Base-by-base conservation (phyloP, 2,329 filamentous ascomycete genomes). In the Sarocladium brachiariae region DNA sequence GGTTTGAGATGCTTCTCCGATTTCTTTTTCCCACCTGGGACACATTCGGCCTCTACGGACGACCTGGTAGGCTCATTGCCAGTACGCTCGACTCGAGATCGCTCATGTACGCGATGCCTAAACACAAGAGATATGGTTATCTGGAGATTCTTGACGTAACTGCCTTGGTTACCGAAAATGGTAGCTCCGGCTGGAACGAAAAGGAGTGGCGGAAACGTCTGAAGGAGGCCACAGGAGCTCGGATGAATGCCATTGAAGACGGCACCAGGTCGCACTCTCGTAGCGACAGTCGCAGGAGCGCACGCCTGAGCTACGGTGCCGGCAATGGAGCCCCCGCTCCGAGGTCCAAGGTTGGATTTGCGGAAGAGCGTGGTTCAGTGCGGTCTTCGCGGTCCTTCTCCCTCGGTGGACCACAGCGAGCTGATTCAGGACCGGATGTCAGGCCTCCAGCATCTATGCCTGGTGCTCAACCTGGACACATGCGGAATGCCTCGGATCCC, bases 101-200 rank as follows among this genome's bases (percentile, higher is more conserved):
- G 51, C 76, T 99, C 56, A 99, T 99, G 93, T 99, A 97, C 66
- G 93, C 91, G 5, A 95, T 99, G 84, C 92, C 93, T 0, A 89
- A 87, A 59, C 83, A 93, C 58, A 83, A 84, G 50, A 80, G 87
- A 56, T 95, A 95, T 61, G 91, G 92, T 1, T 97, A 97, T 61
- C 71, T 99, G 23, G 93, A 97, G 61, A 83, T 90, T 31, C 70
- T 91, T 51, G 93, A 99, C 63, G 88, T 97, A 14, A 83, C 85
- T 3, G 78, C 78, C 50, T 71, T 97, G 37, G 90, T 99, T 54
- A 77, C 87, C 55, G 84, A 85, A 2, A 79, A 89, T 2, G 88
- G 87, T 18, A 95, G 86, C 65, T 71, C 79, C 18, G 73, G 69
- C 21, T 96, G 91, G 90, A 83, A 75, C 39, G 93, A 97, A 68